These are phyloP conservation scores for Aspergillus amoenus DNA, from an alignment of 2,329 filamentous ascomycete genomes.

Conservation along the genomic window DNA sequence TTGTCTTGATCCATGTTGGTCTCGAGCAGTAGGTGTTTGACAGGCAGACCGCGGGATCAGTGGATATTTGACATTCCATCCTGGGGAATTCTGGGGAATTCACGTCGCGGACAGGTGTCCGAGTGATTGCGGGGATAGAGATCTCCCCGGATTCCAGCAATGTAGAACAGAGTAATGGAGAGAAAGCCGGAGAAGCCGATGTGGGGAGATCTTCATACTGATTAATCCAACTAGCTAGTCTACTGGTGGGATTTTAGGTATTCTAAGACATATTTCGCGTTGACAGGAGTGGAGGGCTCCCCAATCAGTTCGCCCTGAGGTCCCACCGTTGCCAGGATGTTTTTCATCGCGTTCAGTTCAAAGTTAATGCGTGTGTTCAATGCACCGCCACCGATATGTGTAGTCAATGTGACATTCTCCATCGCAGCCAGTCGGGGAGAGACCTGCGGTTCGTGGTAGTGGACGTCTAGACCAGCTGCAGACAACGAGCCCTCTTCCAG, in stretches of 20 bases:
- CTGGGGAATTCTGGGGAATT: neutral
- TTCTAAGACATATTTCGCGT: constrained; percentile 1
- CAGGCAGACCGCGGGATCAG: neutral
- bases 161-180: neutral
- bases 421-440: constrained; percentile 41
- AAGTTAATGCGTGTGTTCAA: constrained; percentile 50
- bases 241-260: neutral
- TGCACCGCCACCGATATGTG: constrained; percentile 49
- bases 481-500: constrained; percentile 48
- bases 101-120: neutral
- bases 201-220: no score
- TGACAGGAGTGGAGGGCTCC: constrained; percentile 3
- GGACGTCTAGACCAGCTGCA: constrained; percentile 55
- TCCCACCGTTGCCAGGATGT: constrained; percentile 28
- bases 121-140: neutral
- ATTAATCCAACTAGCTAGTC: no score
- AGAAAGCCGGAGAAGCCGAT: neutral
- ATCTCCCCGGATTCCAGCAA: no score
- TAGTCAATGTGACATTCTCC: constrained; percentile 46
- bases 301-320: neutral
- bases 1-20: neutral
- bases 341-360: constrained; percentile 46
- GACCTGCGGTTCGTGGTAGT: constrained; percentile 54
- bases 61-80: neutral
- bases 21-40: neutral